phyloP scores from a whole-genome alignment of 768 basidiomycete species.

The Candolleomyces eurysporus region DNA sequence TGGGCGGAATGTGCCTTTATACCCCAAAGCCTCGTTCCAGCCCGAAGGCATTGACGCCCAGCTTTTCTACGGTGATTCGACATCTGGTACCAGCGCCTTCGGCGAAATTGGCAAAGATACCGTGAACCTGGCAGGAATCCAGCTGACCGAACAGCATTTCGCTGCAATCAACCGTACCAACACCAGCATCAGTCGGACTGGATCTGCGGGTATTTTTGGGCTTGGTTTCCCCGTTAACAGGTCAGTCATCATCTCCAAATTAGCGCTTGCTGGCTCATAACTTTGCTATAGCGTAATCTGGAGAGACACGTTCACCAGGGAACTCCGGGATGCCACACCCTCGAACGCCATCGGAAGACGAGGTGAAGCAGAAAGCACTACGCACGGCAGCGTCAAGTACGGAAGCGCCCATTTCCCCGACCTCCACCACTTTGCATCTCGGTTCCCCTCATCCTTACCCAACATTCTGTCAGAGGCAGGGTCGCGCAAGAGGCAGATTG shows the following conservation, averaged over 20 bases:
- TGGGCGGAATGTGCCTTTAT: constrained; percentile 36
- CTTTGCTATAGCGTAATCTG: constrained; percentile 41
- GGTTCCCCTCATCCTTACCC: constrained; percentile 27
- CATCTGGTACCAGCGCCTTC: constrained; percentile 63
- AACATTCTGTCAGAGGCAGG: constrained; percentile 11
- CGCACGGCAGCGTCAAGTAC: constrained; percentile 19
- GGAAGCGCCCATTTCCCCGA: constrained; percentile 20
- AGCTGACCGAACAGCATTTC: constrained; percentile 52
- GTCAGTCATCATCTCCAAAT: constrained; percentile 28
- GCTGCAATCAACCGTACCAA: constrained; percentile 70
- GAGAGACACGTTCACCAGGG: constrained; percentile 30
- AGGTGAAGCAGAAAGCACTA: constrained; percentile 1
- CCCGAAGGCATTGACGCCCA: constrained; percentile 43
- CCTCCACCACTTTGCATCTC: constrained; percentile 20
- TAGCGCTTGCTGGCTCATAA: neutral
- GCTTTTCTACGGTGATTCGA: constrained; percentile 70
- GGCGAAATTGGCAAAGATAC: constrained; percentile 63
- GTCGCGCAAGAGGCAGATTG: neutral
- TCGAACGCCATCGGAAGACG: constrained; percentile 1
- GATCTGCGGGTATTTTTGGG: constrained; percentile 68
- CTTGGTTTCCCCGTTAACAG: constrained; percentile 75
- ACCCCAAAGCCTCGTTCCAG: constrained; percentile 50
- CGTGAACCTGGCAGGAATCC: constrained; percentile 52
- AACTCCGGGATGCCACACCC: neutral
- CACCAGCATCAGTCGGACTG: constrained; percentile 54